Percentiles rank a stretch among this genome's conserved stretches.
These are phyloP conservation scores for Trametes meyenii DNA, from an alignment of 768 basidiomycete species.

Conservation along the genomic window DNA sequence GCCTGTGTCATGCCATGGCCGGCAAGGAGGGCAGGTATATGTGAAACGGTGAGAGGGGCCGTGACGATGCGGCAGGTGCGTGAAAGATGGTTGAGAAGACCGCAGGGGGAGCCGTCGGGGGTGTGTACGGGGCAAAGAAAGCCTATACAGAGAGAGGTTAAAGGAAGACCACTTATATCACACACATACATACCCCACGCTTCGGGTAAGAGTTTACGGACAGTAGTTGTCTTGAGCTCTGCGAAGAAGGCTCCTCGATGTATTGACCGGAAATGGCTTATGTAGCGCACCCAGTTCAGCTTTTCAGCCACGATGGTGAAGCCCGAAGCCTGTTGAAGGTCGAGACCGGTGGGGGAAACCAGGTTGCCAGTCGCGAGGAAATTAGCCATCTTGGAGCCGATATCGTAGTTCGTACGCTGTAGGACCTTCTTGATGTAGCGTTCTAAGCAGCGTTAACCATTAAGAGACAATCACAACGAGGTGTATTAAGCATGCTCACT, in stretches of 20 bases:
- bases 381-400: slow-evolving; percentile 86
- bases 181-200: slow-evolving; percentile 80
- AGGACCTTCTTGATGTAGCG: slow-evolving; percentile 80
- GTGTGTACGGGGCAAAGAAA: slow-evolving; percentile 99
- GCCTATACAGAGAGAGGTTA: slow-evolving; percentile 46
- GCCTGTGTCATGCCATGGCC: slow-evolving; percentile 94
- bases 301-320: slow-evolving; percentile 99
- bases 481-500: slow-evolving; percentile 50
- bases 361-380: slow-evolving; percentile 98
- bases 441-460: slow-evolving; percentile 47
- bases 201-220: slow-evolving; percentile 94
- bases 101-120: slow-evolving; percentile 97
- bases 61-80: slow-evolving; percentile 93
- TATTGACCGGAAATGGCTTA: slow-evolving; percentile 97
- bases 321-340: slow-evolving; percentile 96
- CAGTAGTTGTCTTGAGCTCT: slow-evolving; percentile 96
- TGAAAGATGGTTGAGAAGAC: slow-evolving; percentile 94
- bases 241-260: slow-evolving; percentile 99
- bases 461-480: not conserved
- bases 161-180: not conserved
- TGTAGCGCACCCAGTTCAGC: slow-evolving; percentile 97
- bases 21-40: slow-evolving; percentile 80
- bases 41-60: slow-evolving; percentile 66
- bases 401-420: slow-evolving; percentile 83
- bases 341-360: slow-evolving; percentile 91